Conservation (phyloP, 129 eudicot species). For the Pulicaria dysenterica region DNA sequence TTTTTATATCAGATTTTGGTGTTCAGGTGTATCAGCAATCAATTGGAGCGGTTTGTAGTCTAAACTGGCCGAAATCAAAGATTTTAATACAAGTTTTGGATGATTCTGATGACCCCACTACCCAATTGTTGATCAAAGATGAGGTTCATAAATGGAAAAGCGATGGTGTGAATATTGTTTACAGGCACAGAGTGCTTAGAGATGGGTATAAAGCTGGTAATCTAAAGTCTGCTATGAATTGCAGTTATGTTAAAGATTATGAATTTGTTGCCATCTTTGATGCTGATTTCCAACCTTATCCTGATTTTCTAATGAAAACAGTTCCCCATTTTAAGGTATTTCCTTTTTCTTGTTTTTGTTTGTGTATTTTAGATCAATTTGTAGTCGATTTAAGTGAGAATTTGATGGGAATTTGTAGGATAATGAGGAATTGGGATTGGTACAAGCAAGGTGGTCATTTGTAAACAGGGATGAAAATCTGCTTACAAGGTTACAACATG, state of each 20-base stretch:
- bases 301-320: conserved; percentile 76
- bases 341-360: neutral
- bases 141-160: conserved; percentile 86
- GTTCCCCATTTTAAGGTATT: conserved; percentile 86
- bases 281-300: conserved; percentile 88
- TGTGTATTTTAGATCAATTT: neutral
- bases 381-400: conserved; percentile 3
- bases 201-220: conserved; percentile 95
- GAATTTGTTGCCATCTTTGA: conserved; percentile 95
- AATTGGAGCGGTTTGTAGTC: conserved; percentile 78
- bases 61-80: conserved; percentile 89
- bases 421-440: conserved; percentile 81
- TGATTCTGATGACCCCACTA: conserved; percentile 80
- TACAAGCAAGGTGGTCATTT: conserved; percentile 96
- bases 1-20: neutral
- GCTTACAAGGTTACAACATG: conserved; percentile 78
- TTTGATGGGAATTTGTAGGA: conserved; percentile 48
- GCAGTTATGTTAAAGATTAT: conserved; percentile 87
- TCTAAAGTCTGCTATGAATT: conserved; percentile 93
- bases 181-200: conserved; percentile 75
- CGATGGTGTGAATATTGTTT: conserved; percentile 76
- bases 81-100: conserved; percentile 82
- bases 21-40: conserved; percentile 92
- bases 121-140: conserved; percentile 75
- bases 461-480: conserved; percentile 91